Percentiles rank a stretch among this genome's conserved stretches.
phyloP scores from a whole-genome alignment of 1,139 yeast genomes.

The Blastobotrys apis region DNA sequence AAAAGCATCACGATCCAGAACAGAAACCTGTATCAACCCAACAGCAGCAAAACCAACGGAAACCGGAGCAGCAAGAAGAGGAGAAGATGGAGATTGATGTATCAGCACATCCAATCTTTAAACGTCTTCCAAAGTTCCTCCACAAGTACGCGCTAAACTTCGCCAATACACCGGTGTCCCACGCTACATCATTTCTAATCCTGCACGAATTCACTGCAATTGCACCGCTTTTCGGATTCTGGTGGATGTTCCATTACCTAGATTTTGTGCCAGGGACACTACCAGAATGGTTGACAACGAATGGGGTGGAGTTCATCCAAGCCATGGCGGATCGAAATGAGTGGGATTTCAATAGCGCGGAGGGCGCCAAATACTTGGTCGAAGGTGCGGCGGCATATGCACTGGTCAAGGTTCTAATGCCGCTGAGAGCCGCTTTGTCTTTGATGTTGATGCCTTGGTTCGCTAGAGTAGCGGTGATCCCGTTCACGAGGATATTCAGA shows the following conservation, averaged over 20 bases:
- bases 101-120: conserved; percentile 14
- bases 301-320: conserved; percentile 59
- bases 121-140: conserved; percentile 43
- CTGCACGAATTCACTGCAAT: conserved; percentile 87
- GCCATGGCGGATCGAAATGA: conserved; percentile 39
- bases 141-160: conserved; percentile 49
- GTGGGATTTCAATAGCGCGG: conserved; percentile 40
- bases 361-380: conserved; percentile 54
- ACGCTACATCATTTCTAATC: conserved; percentile 66
- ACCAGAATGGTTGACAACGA: conserved; percentile 62
- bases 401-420: conserved; percentile 57
- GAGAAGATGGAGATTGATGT: conserved; percentile 11
- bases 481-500: conserved; percentile 42
- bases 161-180: conserved; percentile 60
- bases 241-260: conserved; percentile 66
- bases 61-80: background rate
- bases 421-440: conserved; percentile 56
- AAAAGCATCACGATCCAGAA: background rate
- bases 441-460: conserved; percentile 63
- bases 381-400: conserved; percentile 92
- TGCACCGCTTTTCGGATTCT: conserved; percentile 67
- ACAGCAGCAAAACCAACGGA: background rate
- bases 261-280: conserved; percentile 48
- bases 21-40: background rate
- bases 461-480: conserved; percentile 55